phyloP scores from a whole-genome alignment of 768 basidiomycete genomes.

The Hortiboletus flavorubellus region DNA sequence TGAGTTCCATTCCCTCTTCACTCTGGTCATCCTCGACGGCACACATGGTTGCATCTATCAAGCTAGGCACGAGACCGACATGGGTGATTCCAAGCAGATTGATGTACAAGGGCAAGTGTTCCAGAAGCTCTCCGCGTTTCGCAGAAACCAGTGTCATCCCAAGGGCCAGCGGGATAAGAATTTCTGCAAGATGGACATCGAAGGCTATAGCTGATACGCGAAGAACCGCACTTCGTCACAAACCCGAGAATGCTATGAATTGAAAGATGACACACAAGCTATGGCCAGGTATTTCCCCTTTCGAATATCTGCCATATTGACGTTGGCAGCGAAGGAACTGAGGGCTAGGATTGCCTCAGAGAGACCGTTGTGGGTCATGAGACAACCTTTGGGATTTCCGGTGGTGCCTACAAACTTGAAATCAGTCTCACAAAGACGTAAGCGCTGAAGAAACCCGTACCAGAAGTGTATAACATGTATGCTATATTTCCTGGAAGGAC shows the following conservation, averaged over 20 bases:
- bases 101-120: constrained; percentile 42
- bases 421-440: constrained; percentile 10
- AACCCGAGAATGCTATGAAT: background rate
- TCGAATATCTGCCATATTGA: constrained; percentile 24
- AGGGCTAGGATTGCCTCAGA: constrained; percentile 31
- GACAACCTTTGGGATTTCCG: constrained; percentile 50
- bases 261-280: constrained; percentile 36
- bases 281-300: constrained; percentile 37
- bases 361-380: constrained; percentile 38
- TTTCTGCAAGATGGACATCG: constrained; percentile 49
- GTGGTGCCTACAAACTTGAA: constrained; percentile 37
- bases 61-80: constrained; percentile 49
- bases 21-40: constrained; percentile 29
- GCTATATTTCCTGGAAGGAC: constrained; percentile 35
- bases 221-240: background rate
- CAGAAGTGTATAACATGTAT: constrained; percentile 51
- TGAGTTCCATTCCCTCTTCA: constrained; percentile 32
- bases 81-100: constrained; percentile 44
- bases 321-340: constrained; percentile 21
- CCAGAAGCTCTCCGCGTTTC: constrained; percentile 36
- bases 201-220: constrained; percentile 44
- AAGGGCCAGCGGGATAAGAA: constrained; percentile 38
- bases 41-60: constrained; percentile 48
- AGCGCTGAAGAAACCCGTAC: constrained; percentile 20
- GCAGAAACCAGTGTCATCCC: constrained; percentile 46